Percentiles rank a stretch among this genome's conserved stretches.
Conservation (phyloP, 176 grass and related monocot species). For the Carex littledalei region DNA sequence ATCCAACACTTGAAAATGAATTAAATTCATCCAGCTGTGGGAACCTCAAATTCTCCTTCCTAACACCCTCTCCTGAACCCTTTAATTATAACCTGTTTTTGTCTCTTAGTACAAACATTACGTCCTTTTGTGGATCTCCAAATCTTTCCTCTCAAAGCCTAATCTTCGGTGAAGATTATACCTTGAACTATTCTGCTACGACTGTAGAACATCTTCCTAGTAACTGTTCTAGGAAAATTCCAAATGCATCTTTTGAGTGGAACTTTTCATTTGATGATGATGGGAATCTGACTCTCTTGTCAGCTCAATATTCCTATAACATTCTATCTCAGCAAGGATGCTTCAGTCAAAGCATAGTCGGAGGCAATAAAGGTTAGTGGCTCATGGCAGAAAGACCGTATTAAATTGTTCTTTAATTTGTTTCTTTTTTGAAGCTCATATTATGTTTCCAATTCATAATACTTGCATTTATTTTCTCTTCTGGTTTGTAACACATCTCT, state of each 20-base stretch:
- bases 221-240: neutral
- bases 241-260: constrained; percentile 4
- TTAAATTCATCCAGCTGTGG: neutral
- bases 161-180: neutral
- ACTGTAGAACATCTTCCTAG: neutral
- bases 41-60: neutral
- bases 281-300: too few relatives aligned
- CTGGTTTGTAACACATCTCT: neutral
- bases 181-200: neutral
- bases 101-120: neutral
- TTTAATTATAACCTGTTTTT: neutral
- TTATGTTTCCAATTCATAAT: neutral
- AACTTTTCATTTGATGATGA: neutral
- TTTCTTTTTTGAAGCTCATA: neutral
- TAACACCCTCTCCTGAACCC: neutral
- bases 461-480: neutral
- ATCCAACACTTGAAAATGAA: neutral
- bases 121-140: neutral
- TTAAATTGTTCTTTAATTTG: neutral
- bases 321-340: neutral
- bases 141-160: neutral
- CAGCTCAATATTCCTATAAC: neutral
- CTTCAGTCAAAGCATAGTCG: neutral
- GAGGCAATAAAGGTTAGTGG: neutral
- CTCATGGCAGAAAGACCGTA: neutral